Evolutionary conservation across 768 basidiomycete genomes (phyloP).

Genomic region (Russula sp.): DNA sequence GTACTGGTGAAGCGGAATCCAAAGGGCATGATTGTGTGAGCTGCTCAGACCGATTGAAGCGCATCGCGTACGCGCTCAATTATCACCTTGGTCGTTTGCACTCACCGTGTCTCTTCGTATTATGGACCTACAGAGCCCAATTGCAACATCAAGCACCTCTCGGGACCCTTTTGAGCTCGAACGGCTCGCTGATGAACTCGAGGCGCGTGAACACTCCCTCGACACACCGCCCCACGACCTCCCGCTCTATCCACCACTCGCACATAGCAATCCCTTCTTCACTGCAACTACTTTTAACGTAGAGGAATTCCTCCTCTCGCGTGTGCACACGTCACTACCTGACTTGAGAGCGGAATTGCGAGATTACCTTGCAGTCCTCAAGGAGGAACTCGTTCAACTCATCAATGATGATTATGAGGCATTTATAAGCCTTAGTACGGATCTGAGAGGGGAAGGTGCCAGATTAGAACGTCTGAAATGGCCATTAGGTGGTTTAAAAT

Average conservation of each 20-base stretch:
- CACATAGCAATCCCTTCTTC: constrained; percentile 73
- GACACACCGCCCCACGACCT: constrained; percentile 39
- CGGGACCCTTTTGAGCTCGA: constrained; percentile 63
- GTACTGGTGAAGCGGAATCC: not conserved
- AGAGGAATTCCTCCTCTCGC: constrained; percentile 82
- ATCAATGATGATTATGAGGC: constrained; percentile 99
- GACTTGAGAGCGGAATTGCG: constrained; percentile 85
- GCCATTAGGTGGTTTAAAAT: constrained; percentile 59
- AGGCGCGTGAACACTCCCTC: constrained; percentile 41
- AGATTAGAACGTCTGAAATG: constrained; percentile 60
- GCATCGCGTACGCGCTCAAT: not conserved
- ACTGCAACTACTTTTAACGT: constrained; percentile 65
- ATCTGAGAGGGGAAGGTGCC: constrained; percentile 78
- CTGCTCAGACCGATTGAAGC: not conserved
- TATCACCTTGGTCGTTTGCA: not conserved
- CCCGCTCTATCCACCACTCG: constrained; percentile 63
- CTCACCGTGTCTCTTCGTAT: not conserved
- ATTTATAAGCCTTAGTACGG: constrained; percentile 93
- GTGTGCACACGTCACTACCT: constrained; percentile 76
- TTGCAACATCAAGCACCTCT: constrained; percentile 8
- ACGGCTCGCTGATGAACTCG: constrained; percentile 68
- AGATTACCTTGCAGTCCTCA: constrained; percentile 74
- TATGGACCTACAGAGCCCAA: constrained; percentile 14
- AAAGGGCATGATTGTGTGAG: too few relatives aligned
- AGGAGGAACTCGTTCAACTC: constrained; percentile 90